These are phyloP conservation scores for Solanum microdontum DNA, from an alignment of 257 asterid genomes.

Conservation along the genomic window DNA sequence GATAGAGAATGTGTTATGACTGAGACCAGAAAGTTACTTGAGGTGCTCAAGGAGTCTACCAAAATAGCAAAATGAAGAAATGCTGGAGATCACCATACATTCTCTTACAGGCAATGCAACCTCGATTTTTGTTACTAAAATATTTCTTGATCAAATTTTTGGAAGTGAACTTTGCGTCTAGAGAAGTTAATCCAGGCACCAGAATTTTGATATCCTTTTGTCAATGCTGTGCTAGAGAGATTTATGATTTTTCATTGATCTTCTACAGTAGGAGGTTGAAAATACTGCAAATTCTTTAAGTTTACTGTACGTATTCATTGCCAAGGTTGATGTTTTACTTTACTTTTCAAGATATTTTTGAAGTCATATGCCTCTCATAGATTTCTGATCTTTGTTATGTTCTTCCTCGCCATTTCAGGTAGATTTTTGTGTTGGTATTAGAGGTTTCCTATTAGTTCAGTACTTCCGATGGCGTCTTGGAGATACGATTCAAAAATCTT, in stretches of 20 bases:
- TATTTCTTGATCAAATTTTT: background rate
- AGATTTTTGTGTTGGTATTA: background rate
- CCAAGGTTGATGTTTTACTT: background rate
- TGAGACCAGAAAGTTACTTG: conserved; percentile 43
- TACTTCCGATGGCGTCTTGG: background rate
- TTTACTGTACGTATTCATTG: background rate
- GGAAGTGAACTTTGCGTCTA: background rate
- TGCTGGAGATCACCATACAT: background rate
- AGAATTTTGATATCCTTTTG: background rate
- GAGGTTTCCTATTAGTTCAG: background rate
- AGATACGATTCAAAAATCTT: background rate
- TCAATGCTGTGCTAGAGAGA: background rate
- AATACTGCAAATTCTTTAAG: background rate
- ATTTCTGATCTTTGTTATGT: background rate
- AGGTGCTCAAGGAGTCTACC: conserved; percentile 18
- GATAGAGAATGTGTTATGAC: conserved; percentile 56
- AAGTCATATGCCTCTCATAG: background rate
- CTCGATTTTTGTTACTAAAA: background rate
- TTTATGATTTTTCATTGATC: background rate
- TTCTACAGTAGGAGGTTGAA: background rate
- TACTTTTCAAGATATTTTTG: background rate
- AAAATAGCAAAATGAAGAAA: conserved; percentile 1
- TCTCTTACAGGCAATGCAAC: background rate
- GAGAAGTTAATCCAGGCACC: background rate
- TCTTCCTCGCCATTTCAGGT: background rate